Evolutionary conservation across 2,329 filamentous ascomycete species (phyloP).

Genomic region (Zarea fungicola): DNA sequence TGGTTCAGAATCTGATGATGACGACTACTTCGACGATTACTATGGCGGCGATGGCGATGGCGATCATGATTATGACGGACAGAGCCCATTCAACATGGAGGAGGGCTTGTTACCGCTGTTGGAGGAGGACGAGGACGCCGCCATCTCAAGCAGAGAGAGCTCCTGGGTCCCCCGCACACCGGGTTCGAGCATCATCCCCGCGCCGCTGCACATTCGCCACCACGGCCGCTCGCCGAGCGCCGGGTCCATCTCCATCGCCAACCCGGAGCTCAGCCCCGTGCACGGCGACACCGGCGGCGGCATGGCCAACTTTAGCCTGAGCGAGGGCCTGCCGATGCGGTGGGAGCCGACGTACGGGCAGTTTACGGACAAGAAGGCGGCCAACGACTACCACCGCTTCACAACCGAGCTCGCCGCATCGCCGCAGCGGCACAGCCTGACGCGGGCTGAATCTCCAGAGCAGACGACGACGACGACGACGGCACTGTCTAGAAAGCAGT

Average conservation of each 20-base stretch:
- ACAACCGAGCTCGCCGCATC: conserved; percentile 25
- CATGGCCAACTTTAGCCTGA: not conserved
- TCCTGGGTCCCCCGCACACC: conserved; percentile 6
- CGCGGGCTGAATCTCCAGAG: not conserved
- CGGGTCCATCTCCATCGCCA: not conserved
- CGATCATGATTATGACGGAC: no score
- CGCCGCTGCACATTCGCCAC: not conserved
- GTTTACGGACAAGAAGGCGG: conserved; percentile 26
- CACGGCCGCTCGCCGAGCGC: not conserved
- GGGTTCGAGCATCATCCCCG: not conserved
- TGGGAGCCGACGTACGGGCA: conserved; percentile 22
- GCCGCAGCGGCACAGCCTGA: not conserved
- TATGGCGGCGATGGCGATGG: no score
- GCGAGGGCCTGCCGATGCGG: not conserved
- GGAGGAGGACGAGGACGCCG: not conserved
- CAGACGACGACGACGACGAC: not conserved
- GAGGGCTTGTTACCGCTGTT: conserved; percentile 3
- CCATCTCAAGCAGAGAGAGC: not conserved
- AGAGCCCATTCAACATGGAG: not conserved
- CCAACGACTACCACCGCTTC: conserved; percentile 32
- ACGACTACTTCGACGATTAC: not conserved
- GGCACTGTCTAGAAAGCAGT: no score
- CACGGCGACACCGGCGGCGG: not conserved
- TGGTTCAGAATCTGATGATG: not conserved
- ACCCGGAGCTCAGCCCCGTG: not conserved